Evolutionary conservation across 805 yeast species (phyloP), one percentile per base, ranked within the genome.

Genomic region (Kodamaea lidongshanica): DNA sequence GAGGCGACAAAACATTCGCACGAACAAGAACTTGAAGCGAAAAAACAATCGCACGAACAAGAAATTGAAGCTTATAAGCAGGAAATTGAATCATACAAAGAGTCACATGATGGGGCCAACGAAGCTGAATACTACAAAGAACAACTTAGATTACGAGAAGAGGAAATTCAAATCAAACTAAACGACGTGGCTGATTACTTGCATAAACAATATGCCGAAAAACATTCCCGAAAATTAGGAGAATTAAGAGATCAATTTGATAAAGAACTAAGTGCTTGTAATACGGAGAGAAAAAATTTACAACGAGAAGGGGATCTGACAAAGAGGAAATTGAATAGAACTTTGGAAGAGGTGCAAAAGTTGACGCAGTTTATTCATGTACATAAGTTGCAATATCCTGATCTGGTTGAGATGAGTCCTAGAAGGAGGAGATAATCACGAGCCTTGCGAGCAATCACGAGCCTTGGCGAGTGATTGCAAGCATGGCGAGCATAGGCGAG

Each of bases 141-240:
- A n/a, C 57, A 56, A 24, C 35, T 56, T 9, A 40, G 36, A 6
- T 48, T 53, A 3, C 63, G 66, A 16, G 78, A 76, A 33, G 51
- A 52, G 16, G 73, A 70, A 12, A 59, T 74, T 3, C 77, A 75
- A 38, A 63, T 62, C 34, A 70, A 73, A 44, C 54, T 79, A 21
- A 74, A 76, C 38, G 70, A 74, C 38, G 55, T 82, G 27, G 83
- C 88, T 0, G 78, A 75, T 36, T 84, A 78, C 42, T 58, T 83
- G 7, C 82, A 82, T 45, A 65, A 72, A 21, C 87, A 79, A 48
- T 83, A 83, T 46, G 73, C 85, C 2, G 75, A 79, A 28, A 83
- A 84, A 48, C 94, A 84, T 46, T 84, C 78, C 38, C 70, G 72
- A 30, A 83, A 83, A 51, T 80, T 83, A 6, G 66, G 67, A 9